phyloP scores from a whole-genome alignment of 345 rosid species.

The Stellera chamaejasme region DNA sequence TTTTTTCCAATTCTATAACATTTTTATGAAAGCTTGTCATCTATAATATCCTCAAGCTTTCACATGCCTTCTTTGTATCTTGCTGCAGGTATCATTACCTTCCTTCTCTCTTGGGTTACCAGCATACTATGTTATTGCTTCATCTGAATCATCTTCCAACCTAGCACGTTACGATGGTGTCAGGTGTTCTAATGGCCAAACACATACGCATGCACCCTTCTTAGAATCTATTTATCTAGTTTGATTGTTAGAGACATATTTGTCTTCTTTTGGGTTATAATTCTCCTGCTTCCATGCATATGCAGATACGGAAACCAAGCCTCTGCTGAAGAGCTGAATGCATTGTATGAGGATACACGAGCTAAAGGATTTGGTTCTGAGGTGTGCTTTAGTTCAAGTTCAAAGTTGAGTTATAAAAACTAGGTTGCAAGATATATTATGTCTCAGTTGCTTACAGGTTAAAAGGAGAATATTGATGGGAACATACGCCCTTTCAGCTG shows the following conservation, averaged over 20 bases:
- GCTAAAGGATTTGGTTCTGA: constrained; percentile 84
- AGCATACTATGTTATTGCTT: constrained; percentile 84
- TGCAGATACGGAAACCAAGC: constrained; percentile 79
- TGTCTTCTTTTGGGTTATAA: not conserved
- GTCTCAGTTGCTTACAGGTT: constrained; percentile 35
- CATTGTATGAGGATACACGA: constrained; percentile 69
- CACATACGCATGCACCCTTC: too few relatives aligned
- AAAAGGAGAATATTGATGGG: constrained; percentile 98
- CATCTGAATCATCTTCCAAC: constrained; percentile 86
- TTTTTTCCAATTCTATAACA: not conserved
- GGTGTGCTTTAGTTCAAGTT: constrained; percentile 25
- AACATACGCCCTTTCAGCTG: constrained; percentile 90
- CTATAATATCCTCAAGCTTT: not conserved
- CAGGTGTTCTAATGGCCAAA: constrained; percentile 34
- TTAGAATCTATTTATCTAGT: too few relatives aligned
- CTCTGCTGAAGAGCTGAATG: constrained; percentile 60
- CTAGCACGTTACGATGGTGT: constrained; percentile 88
- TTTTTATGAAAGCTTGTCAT: not conserved
- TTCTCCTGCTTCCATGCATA: constrained; percentile 8
- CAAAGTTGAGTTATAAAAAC: constrained; percentile 1
- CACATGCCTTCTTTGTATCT: not conserved
- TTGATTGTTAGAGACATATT: not conserved
- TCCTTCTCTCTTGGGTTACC: constrained; percentile 87
- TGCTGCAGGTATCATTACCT: constrained; percentile 66
- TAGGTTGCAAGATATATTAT: not conserved